phyloP scores from a whole-genome alignment of 805 yeast genomes.

The Torulaspora indica region DNA sequence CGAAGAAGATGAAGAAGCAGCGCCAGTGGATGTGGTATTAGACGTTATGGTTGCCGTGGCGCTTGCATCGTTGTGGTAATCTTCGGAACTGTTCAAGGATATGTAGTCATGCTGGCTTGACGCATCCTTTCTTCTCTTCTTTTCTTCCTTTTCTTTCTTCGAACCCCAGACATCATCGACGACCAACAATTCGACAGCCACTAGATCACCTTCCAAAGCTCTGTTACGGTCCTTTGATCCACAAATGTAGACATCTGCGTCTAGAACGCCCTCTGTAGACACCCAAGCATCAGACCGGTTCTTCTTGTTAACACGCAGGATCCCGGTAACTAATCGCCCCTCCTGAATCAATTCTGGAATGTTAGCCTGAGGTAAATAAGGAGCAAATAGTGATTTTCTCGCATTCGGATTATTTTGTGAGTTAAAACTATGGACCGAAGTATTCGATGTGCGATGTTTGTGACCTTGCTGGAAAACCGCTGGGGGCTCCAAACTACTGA shows the following conservation, averaged over 20 bases:
- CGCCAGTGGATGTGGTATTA: constrained; percentile 17
- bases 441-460: constrained; percentile 67
- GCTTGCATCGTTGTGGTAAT: constrained; percentile 76
- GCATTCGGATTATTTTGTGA: constrained; percentile 38
- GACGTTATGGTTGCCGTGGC: constrained; percentile 40
- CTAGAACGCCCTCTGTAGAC: constrained; percentile 91
- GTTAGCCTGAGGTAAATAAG: constrained; percentile 89
- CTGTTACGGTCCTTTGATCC: constrained; percentile 98
- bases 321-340: constrained; percentile 89
- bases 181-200: constrained; percentile 87
- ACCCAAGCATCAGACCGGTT: constrained; percentile 97
- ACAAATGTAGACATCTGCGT: constrained; percentile 95
- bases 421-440: constrained; percentile 49
- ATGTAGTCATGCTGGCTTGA: constrained; percentile 40
- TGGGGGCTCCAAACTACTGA: constrained; percentile 34
- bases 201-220: constrained; percentile 94
- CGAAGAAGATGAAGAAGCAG: constrained; percentile 16
- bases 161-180: constrained; percentile 98
- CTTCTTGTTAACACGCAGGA: constrained; percentile 88
- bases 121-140: constrained; percentile 79
- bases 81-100: constrained; percentile 46
- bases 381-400: constrained; percentile 86
- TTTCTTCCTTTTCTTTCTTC: constrained; percentile 94
- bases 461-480: constrained; percentile 70
- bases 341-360: constrained; percentile 85